phyloP scores from a whole-genome alignment of 352 stramenopile genomes.

The Phytophthora aleatoria region DNA sequence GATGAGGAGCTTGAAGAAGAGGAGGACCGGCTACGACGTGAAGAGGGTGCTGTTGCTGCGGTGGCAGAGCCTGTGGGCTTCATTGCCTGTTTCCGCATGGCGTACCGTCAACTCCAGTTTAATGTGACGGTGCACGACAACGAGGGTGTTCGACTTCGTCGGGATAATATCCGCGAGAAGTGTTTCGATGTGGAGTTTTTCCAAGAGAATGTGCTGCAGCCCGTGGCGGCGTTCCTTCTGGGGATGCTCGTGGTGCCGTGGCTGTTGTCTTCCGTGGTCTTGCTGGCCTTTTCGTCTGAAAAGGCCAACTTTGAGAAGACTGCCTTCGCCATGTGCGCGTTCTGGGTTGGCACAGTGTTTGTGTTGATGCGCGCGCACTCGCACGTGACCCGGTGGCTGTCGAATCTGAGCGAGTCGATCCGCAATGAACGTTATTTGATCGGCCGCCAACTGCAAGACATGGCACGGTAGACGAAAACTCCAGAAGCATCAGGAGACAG shows the following conservation, averaged over 20 bases:
- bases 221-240: slow-evolving; percentile 52
- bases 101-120: slow-evolving; percentile 75
- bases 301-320: slow-evolving; percentile 50
- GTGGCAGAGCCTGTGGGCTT: slow-evolving; percentile 40
- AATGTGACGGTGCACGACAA: slow-evolving; percentile 76
- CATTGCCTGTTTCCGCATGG: slow-evolving; percentile 57
- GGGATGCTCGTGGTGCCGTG: slow-evolving; percentile 60
- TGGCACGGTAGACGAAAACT: slow-evolving; percentile 59
- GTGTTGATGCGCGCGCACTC: slow-evolving; percentile 52
- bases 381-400: slow-evolving; percentile 60
- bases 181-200: slow-evolving; percentile 82
- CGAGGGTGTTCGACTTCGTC: slow-evolving; percentile 59
- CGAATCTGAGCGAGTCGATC: slow-evolving; percentile 81
- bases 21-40: slow-evolving; percentile 31
- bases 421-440: slow-evolving; percentile 90
- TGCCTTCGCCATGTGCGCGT: slow-evolving; percentile 56
- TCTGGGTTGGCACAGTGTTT: slow-evolving; percentile 46
- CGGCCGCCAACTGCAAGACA: slow-evolving; percentile 85
- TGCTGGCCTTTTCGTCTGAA: slow-evolving; percentile 47
- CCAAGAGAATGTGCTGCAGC: slow-evolving; percentile 61
- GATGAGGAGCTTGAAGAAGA: slow-evolving; percentile 43
- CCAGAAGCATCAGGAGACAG: slow-evolving; percentile 6
- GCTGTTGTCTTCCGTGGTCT: slow-evolving; percentile 48
- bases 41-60: slow-evolving; percentile 15
- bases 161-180: slow-evolving; percentile 61